Base-by-base conservation (phyloP, 352 stramenopile genomes). In the Pythium folliculosum region DNA sequence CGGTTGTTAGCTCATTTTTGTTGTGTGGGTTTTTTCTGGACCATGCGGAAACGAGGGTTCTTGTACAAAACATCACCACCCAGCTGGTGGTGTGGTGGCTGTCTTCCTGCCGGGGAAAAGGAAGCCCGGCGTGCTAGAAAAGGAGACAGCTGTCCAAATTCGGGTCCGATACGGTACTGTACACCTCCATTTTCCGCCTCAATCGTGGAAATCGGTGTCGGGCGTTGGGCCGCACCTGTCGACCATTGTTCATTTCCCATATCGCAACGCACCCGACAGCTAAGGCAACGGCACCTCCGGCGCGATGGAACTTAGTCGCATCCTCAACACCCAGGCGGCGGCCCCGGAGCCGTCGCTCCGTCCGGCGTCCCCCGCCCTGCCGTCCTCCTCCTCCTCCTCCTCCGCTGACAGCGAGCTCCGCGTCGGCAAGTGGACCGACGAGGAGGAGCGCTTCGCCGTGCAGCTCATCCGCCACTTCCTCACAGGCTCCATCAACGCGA, bases 341-440 rank as follows among this genome's bases (percentile, higher is more conserved):
- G 35, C 45, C 43, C 9, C 37, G 37, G 25, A 32, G 35, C 27
- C 48, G 21, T 25, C 25, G 14, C 21, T 32, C 13, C 22, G 25
- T 21, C 32, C 62, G 2, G 35, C 38, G 35, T 25, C 16, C 5
- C 25, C 51, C 4, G 45, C 48, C 17, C 27, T 32, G 27, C 27
- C 27, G 27, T 32, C 27, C 27, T 32, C 27, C 27, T 2, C 3
- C 27, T 2, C 3, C 27, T 32, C 27, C 27, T 32, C 27, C 27
- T 35, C 17, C 25, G 32, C 13, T 5, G 58, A 66, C 30, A 56
- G n/a, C n/a, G 49, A 51, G 13, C 48, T 76, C 12, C 73, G 73
- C 14, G 67, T 65, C 17, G 73, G 73, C 60, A 77, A 77, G 56
- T 80, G 73, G 73, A 76, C 70, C n/a, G 58, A 72, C 12, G 65